Evolutionary conservation across 371 early-diverging fungal genomes (phyloP), one percentile per base, ranked within the genome.

Genomic region (Mucor sp.): DNA sequence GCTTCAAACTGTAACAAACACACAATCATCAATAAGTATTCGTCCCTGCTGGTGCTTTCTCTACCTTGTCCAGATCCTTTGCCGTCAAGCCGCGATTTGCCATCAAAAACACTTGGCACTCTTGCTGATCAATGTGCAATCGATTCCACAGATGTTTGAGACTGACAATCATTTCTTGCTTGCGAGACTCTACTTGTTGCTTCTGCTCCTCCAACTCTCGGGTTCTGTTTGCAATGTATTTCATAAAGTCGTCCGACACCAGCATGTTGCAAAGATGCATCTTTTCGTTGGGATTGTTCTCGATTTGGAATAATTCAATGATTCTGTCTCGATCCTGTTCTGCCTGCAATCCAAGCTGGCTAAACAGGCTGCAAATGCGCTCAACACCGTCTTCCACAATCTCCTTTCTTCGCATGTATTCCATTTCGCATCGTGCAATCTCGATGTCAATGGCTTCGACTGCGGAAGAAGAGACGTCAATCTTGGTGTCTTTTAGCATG

Each of bases 111-210:
- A 19, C 28, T 25, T 72, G 62, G 8, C 77, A 69, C 15, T 70
- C 64, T 50, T 77, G 50, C 7, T 37, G 53, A 37, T 77, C 72
- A 9, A 75, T 58, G 35, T 71, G 68, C 21, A 83, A 60, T 41
- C 74, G 53, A 44, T 77, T 72, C 83, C 83, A 83, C 8, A 83
- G 55, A 32, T 71, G 75, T n/a, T 73, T 66, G 6, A 83, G 47
- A 12, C 58, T 64, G 15, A 68, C 67, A 32, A 60, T 56, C 33
- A 83, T 68, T 59, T 83, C 80, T 33, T 77, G 68, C 28, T 75
- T 74, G 17, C 77, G 68, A 55, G 70, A 75, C 58, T 80, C 79
- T 7, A 79, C 60, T 50, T 75, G 68, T 15, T 74, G 74, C 58
- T 63, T 71, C 3, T 71, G 44, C 25, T 77, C 74, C 21, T 75